These are phyloP conservation scores for Chlorella sp. DNA, from an alignment of 139 green algal genomes.

Conservation along the genomic window DNA sequence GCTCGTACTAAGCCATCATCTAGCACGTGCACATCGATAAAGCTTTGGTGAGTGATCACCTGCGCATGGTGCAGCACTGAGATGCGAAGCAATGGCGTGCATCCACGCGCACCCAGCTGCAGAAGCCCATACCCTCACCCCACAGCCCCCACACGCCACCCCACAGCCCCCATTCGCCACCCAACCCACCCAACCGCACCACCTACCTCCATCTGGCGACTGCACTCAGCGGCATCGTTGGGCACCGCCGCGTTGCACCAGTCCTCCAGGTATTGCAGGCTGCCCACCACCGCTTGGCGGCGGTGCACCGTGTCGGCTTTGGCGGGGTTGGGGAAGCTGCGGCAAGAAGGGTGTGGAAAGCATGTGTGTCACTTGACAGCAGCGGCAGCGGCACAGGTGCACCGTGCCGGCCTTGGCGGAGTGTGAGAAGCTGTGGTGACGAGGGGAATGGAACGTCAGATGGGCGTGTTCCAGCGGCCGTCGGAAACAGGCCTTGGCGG, in stretches of 20 bases:
- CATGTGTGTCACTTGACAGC: no score
- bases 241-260: constrained; percentile 15
- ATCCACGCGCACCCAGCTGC: not conserved
- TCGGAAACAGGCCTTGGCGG: no score
- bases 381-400: no score
- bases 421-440: constrained; percentile 11
- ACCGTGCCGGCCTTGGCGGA: constrained; percentile 1
- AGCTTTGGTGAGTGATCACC: no score
- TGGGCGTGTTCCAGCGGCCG: no score
- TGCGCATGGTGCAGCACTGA: no score
- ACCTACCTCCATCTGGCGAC: not conserved
- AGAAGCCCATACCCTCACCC: not conserved
- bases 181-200: not conserved
- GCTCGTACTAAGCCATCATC: not conserved
- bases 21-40: no score
- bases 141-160: not conserved
- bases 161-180: not conserved
- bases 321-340: constrained; percentile 24
- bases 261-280: not conserved
- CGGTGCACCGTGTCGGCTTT: constrained; percentile 20
- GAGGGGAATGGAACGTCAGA: not conserved
- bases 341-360: not conserved
- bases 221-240: not conserved
- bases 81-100: not conserved
- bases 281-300: not conserved